These are phyloP conservation scores for Starmerella khaoyaiensis DNA, from an alignment of 805 yeast genomes.

Conservation along the genomic window DNA sequence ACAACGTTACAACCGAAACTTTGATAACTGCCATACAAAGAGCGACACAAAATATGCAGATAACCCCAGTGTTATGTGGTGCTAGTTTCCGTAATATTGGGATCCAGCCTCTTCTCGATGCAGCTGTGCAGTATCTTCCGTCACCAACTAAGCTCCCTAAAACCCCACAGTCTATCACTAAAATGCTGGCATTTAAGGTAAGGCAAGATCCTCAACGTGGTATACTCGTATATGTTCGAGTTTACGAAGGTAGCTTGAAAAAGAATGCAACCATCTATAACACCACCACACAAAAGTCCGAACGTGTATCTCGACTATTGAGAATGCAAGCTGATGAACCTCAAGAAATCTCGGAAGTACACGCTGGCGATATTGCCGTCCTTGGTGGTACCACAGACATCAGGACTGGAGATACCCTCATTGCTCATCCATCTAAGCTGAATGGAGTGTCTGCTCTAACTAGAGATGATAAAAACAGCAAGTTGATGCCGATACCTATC, in stretches of 20 bases:
- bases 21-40: constrained; percentile 50
- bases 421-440: constrained; percentile 44
- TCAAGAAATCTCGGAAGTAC: constrained; percentile 48
- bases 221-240: constrained; percentile 70
- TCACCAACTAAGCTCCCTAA: constrained; percentile 47
- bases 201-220: constrained; percentile 71
- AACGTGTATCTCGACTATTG: constrained; percentile 54
- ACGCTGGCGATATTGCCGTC: constrained; percentile 84
- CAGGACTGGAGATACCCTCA: constrained; percentile 81
- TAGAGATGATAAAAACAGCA: constrained; percentile 34
- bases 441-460: constrained; percentile 38
- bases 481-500: constrained; percentile 59
- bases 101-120: constrained; percentile 86
- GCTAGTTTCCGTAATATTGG: constrained; percentile 88
- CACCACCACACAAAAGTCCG: constrained; percentile 53
- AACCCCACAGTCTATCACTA: constrained; percentile 37
- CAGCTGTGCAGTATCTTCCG: constrained; percentile 64
- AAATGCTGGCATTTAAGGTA: constrained; percentile 86
- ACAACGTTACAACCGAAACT: constrained; percentile 38
- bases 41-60: constrained; percentile 44
- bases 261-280: constrained; percentile 52
- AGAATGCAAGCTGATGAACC: constrained; percentile 84
- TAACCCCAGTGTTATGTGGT: constrained; percentile 82
- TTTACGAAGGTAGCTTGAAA: constrained; percentile 66
- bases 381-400: constrained; percentile 59